Evolutionary conservation across 2,329 filamentous ascomycete species (phyloP), one percentile per base, ranked within the genome.

Genomic region (Harringtonia lauricola): DNA sequence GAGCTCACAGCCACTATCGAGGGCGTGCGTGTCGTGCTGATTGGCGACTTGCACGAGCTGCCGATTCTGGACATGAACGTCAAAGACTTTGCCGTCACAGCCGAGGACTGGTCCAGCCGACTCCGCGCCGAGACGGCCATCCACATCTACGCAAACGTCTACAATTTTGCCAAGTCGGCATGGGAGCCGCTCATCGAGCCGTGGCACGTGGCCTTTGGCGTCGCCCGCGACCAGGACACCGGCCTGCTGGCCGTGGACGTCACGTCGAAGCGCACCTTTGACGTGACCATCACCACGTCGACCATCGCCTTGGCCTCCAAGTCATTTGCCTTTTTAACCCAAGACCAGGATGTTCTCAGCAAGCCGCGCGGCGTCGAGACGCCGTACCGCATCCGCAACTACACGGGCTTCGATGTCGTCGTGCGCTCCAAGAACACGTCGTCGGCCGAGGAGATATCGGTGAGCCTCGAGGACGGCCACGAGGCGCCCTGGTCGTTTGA

Each of bases 131-230:
- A 95, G 57, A 85, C 87, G 0, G 83, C 79, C n/a, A 81, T 98
- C 39, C 87, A 95, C 49, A 87, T 90, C 51, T 95, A 95, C 61
- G 77, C 94, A 54, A 98, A 96, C 55, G 83, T 98, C 22, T 98
- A 95, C 70, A 98, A 98, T 63, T 98, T 98, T 64, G 92, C 92
- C 14, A 98, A 98, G 61, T 98, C 92, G 0, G 87, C 88, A 4
- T 98, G 92, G 92, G 92, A 98, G 60, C 92, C 92, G 3, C 66
- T 98, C 29, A 79, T 98, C 22, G 92, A 98, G 59, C 94, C 94
- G 8, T 98, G 92, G 92, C 81, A 90, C 52, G 71, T 96, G n/a
- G 88, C 88, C 2, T 79, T 98, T 52, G 86, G 94, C 49, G 78
- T 96, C 59, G 80, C 85, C 1, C 89, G 82, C 54, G 81, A 92